phyloP scores from a whole-genome alignment of 345 rosid species.

The Brassica juncea region DNA sequence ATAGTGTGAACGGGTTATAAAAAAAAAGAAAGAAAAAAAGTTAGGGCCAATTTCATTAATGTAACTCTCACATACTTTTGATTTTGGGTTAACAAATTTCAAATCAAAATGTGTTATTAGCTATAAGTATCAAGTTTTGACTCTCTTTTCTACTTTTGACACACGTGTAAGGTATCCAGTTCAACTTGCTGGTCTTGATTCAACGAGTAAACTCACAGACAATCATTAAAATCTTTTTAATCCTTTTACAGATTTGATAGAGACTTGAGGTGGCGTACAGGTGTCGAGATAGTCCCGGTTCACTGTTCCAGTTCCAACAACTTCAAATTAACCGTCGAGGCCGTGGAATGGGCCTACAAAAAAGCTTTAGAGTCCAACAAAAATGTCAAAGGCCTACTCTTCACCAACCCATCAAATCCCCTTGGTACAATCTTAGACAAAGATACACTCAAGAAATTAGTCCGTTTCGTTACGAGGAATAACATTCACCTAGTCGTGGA shows the following conservation, averaged over 20 bases:
- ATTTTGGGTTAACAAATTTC: slow-evolving; percentile 24
- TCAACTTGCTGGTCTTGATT: background rate
- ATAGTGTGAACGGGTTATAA: background rate
- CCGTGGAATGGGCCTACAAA: slow-evolving; percentile 59
- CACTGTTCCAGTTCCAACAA: slow-evolving; percentile 67
- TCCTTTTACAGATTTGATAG: slow-evolving; percentile 60
- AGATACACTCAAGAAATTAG: slow-evolving; percentile 49
- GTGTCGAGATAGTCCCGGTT: slow-evolving; percentile 63
- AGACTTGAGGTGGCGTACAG: slow-evolving; percentile 85
- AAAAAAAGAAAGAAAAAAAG: background rate
- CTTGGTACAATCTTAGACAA: slow-evolving; percentile 64
- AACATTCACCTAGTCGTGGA: slow-evolving; percentile 79
- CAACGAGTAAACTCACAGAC: background rate
- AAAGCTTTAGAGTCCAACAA: slow-evolving; percentile 49
- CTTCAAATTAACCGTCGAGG: slow-evolving; percentile 55
- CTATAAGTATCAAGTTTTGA: slow-evolving; percentile 23
- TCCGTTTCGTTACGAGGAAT: slow-evolving; percentile 51
- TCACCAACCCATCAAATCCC: slow-evolving; percentile 90
- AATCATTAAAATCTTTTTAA: background rate
- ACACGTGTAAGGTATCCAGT: slow-evolving; percentile 27
- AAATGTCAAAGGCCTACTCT: slow-evolving; percentile 69
- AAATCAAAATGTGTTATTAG: slow-evolving; percentile 32
- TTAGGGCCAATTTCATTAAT: slow-evolving; percentile 16
- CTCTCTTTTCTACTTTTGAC: background rate
- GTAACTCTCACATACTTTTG: slow-evolving; percentile 28